Evolutionary conservation across 306 rosid species (phyloP).

Genomic region (Gleditsia sinensis): DNA sequence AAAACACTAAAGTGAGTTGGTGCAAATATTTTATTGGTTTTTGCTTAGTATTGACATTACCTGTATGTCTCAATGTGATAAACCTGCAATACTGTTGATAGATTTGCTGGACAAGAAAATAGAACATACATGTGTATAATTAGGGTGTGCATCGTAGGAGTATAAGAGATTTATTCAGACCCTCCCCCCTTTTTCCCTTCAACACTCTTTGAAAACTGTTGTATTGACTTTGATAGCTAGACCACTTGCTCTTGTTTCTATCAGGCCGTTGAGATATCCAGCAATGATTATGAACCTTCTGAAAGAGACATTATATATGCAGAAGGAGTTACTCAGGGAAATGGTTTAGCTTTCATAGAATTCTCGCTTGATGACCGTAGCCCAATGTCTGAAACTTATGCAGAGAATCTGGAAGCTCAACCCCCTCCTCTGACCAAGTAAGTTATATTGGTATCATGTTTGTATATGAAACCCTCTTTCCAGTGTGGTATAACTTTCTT

Average conservation of each 20-base stretch:
- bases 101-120: conserved; percentile 1
- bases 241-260: conserved; percentile 30
- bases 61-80: neutral
- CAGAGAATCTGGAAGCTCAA: conserved; percentile 82
- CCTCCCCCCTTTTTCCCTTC: neutral
- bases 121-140: neutral
- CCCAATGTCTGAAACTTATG: conserved; percentile 78
- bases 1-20: neutral
- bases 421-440: conserved; percentile 79
- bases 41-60: neutral
- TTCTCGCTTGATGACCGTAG: conserved; percentile 88
- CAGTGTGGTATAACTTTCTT: neutral
- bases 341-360: conserved; percentile 95
- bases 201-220: neutral
- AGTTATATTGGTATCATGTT: conserved; percentile 21
- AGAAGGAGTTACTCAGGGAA: conserved; percentile 98
- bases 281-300: conserved; percentile 96
- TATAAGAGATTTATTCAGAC: neutral
- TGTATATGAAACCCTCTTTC: conserved; percentile 5
- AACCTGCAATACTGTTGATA: conserved; percentile 1
- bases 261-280: conserved; percentile 96
- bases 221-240: conserved; percentile 6
- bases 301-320: conserved; percentile 92
- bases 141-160: neutral
- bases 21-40: neutral